Conservation (phyloP, 225 moss, liverwort and hornwort species). For the Neckera pumila region DNA sequence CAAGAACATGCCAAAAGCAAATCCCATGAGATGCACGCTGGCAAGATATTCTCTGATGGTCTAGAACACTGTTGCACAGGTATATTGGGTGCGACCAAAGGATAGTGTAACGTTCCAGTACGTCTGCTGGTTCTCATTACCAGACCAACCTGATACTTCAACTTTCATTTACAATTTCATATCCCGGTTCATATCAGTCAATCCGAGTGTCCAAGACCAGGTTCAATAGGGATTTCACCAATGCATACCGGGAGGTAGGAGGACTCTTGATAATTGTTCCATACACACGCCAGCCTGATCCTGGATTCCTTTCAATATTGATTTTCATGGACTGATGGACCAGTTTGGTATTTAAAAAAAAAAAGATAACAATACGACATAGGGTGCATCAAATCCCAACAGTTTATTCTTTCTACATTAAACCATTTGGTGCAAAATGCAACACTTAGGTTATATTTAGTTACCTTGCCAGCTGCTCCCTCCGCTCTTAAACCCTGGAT, state of each 20-base stretch:
- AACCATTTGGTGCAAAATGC: not conserved
- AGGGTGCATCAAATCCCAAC: not conserved
- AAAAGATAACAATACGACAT: not conserved
- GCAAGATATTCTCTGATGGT: not conserved
- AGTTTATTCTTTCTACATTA: not conserved
- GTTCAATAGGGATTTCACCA: not conserved
- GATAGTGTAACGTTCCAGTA: not conserved
- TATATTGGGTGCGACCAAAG: too few relatives aligned
- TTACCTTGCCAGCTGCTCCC: slow-evolving; percentile 74
- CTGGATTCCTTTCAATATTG: too few relatives aligned
- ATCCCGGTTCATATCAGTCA: not conserved
- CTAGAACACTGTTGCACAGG: not conserved
- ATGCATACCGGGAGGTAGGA: not conserved
- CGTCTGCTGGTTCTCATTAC: not conserved
- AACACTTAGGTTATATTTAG: not conserved
- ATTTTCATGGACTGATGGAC: not conserved
- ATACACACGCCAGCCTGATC: not conserved
- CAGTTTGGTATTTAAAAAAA: not conserved
- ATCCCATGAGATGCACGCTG: not conserved
- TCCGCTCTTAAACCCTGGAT: slow-evolving; percentile 53
- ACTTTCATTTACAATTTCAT: not conserved
- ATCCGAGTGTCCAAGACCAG: not conserved
- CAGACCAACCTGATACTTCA: not conserved
- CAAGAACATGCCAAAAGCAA: not conserved
- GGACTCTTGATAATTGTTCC: not conserved